Base-by-base conservation (phyloP, 108 stramenopile genomes). In the Craspedostauros australis region DNA sequence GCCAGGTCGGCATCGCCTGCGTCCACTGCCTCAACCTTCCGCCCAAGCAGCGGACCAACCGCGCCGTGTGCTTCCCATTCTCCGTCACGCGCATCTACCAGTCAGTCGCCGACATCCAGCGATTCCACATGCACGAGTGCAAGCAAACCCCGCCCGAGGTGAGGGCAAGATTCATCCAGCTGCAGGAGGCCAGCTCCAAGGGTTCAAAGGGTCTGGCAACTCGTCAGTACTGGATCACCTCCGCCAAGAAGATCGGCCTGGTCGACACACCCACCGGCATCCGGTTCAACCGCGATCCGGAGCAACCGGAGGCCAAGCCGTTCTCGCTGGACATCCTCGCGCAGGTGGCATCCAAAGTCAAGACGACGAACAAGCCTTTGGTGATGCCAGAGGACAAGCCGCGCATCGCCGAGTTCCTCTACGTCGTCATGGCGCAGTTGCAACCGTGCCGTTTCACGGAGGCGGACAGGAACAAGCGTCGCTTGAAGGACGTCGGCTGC, bases 31-130 rank as follows among this genome's bases (percentile, higher is more conserved):
- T 82, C 9, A 39, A 60, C 2, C 73, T 79, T 22, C 76, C 82
- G 11, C 71, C 91, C 7, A 93, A 89, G 48, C 44, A 56, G 34
- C 66, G 91, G 23, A 77, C 86, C 5, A 93, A 93, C 52, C 49
- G 91, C 38, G 87, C 91, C 1, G 91, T 87, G 11, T 93, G 91
- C 54, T 93, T 93, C 46, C 91, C 91, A 5, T 93, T 88, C 58
- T 81, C 85, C 12, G 74, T 93, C 34, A 68, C 62, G n/a, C 53
- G 91, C 22, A 93, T 93, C 58, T 93, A 93, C 46, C 91, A 93
- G 62, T 79, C 82, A 4, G 91, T 93, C 5, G 48, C 91, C 5
- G 91, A 93, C 56, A 93, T 93, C 40, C 91, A 93, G 42, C 69
- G 91, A 26, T 93, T 89, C 57, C 91, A 93, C 60, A 57, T 93